Evolutionary conservation across 331 rosid genomes (phyloP).

Genomic region (Arachis monticola): DNA sequence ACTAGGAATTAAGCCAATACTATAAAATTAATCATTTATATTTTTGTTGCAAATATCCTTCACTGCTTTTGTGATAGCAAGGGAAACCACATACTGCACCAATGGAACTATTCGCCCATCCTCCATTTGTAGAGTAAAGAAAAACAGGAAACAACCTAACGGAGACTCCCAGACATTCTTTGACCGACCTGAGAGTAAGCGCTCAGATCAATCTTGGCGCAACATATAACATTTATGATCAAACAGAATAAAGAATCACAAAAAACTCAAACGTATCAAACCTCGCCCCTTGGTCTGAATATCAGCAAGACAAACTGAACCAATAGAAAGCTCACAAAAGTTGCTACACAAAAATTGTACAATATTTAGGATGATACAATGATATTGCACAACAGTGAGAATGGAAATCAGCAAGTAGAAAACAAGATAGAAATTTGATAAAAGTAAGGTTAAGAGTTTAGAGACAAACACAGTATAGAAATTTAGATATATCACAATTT

Average conservation of each 20-base stretch:
- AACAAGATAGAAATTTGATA: neutral
- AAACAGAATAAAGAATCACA: conserved; percentile 28
- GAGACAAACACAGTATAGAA: conserved; percentile 16
- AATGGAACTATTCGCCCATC: too few species aligned
- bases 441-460: too few species aligned
- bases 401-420: too few species aligned
- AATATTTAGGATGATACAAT: too few species aligned
- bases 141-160: conserved; percentile 83
- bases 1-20: conserved; percentile 1
- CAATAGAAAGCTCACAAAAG: conserved; percentile 78
- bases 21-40: conserved; percentile 50
- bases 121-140: conserved; percentile 73
- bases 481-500: conserved; percentile 78
- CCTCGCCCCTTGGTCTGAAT: conserved; percentile 91
- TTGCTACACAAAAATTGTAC: conserved; percentile 70
- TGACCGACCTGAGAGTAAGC: conserved; percentile 69
- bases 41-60: conserved; percentile 77
- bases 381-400: too few species aligned
- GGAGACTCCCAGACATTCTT: conserved; percentile 96
- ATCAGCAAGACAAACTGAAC: conserved; percentile 87
- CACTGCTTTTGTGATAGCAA: conserved; percentile 81
- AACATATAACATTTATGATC: conserved; percentile 23
- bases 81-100: too few species aligned
- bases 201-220: conserved; percentile 14
- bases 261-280: conserved; percentile 41